These are phyloP conservation scores for Trichoderma arundinaceum DNA, from an alignment of 2,329 filamentous ascomycete species.

Conservation along the genomic window DNA sequence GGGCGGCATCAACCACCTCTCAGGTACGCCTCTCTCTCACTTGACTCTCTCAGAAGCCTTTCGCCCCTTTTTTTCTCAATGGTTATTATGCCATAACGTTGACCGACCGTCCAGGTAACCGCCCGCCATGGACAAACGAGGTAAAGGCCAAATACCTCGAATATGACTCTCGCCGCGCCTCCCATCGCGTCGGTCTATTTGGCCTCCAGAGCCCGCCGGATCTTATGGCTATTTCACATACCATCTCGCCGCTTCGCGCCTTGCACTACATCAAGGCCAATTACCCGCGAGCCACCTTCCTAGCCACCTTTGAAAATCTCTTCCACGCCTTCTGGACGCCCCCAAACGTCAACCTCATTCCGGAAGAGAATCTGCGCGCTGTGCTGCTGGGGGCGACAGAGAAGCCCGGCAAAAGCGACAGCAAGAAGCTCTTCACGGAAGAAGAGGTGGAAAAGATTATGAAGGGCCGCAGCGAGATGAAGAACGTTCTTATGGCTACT, in stretches of 20 bases:
- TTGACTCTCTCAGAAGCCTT: no score
- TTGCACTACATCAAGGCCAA: slow-evolving; percentile 69
- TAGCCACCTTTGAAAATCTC: slow-evolving; percentile 59
- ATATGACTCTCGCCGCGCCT: slow-evolving; percentile 50
- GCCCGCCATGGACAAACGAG: slow-evolving; percentile 73
- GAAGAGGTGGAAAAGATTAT: slow-evolving; percentile 63
- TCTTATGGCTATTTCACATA: slow-evolving; percentile 52
- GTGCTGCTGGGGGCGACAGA: slow-evolving; percentile 44
- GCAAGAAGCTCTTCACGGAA: slow-evolving; percentile 51
- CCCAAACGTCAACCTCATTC: slow-evolving; percentile 63
- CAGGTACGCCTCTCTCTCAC: slow-evolving; percentile 49
- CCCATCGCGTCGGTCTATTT: slow-evolving; percentile 47
- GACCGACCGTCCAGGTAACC: slow-evolving; percentile 62
- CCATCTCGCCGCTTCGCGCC: slow-evolving; percentile 65
- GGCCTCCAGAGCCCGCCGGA: slow-evolving; percentile 48
- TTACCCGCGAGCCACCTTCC: slow-evolving; percentile 56
- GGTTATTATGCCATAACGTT: background rate
- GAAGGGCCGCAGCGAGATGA: slow-evolving; percentile 54
- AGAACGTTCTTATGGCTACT: slow-evolving; percentile 55
- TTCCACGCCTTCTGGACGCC: slow-evolving; percentile 68
- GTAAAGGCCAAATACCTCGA: slow-evolving; percentile 67
- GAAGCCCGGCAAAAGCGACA: slow-evolving; percentile 31
- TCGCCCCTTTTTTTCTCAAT: background rate
- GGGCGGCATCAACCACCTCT: slow-evolving; percentile 66
- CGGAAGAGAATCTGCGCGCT: slow-evolving; percentile 58